Base-by-base conservation (phyloP, 108 stramenopile genomes). In the Nitzschia inconspicua region DNA sequence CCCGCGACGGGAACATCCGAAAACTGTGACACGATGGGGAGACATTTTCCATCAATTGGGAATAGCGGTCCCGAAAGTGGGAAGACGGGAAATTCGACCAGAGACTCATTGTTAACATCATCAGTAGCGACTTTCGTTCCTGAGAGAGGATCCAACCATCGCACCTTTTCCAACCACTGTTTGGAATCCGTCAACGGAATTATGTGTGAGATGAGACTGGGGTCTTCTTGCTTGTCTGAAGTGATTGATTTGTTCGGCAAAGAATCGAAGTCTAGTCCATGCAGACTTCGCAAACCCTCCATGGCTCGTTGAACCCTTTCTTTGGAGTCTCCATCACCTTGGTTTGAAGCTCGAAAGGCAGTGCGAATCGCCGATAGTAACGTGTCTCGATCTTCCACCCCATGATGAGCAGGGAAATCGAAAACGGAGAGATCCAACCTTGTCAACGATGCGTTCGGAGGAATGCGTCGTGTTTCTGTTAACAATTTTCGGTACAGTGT, bases 401-500 rank as follows among this genome's bases (percentile, higher is more conserved):
- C 13, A 13, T 16, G 20, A 31, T 36, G 46, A 32, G 26, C 28
- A n/a, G n/a, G n/a, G n/a, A n/a, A n/a, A n/a, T n/a, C n/a, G n/a
- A n/a, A n/a, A 20, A 47, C 30, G 46, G 26, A 24, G 31, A 47
- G 60, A 47, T 47, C 19, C n/a, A 60, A 46, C 19, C 47, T 44
- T 4, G 35, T 14, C 18, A 60, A 34, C 0, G 60, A 60, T 26
- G 44, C 44, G 11, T 32, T 47, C 46, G 60, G 30, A 9, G 60
- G 60, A 18, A 46, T 60, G 5, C 44, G 44, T 34, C 42, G 44
- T 18, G 46, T 32, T 32, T 46, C 42, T 24, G 31, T 28, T 7
- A 47, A 28, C 25, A 60, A 16, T 10, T 60, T 60, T 47, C 60
- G 44, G 30, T 60, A 60, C n/a, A 60, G 44, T 20, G 19, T 60